Base-by-base conservation (phyloP, 2,329 filamentous ascomycete genomes). In the Fusarium torulosum region DNA sequence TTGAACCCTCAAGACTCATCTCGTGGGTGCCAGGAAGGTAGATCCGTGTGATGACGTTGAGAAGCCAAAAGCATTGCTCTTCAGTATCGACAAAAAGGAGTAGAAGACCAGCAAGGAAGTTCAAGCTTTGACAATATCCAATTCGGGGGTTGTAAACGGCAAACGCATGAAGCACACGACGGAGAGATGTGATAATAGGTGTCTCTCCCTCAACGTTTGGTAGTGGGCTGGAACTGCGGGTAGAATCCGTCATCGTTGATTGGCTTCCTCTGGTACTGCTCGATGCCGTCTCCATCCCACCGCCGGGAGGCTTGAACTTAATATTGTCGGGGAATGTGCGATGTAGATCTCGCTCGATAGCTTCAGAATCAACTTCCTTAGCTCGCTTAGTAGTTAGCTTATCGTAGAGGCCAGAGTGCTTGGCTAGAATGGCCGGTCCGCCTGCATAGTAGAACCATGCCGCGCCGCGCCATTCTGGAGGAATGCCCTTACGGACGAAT, bases 401-500 rank as follows among this genome's bases (percentile, higher is more conserved):
- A 52, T 89, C 86, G 76, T 97, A 98, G 17, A 95, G 81, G 2
- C 92, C 92, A 7, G 88, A 86, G 71, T 96, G 87, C 74, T 92
- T 90, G 51, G 88, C 86, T 61, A 97, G 78, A 68, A 93, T 91
- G 44, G 90, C 88, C 23, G 93, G 93, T 2, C 95, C 95, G 20
- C 93, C 93, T 13, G 94, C 93, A 76, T 97, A 98, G 81, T 92
- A 97, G 78, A 97, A 98, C 95, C 95, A 98, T 44, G 95, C 95
- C 7, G 92, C 91, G n/a, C 95, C 95, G 74, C 95, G 88, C 89
- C 94, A 97, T 69, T 97, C 93, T 0, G 94, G 93, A 4, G 95
- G 95, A 49, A 97, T 95, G 17, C 95, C 95, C 78, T 97, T 98
- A 51, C 94, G 89, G 47, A 97, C 88, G 75, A 96, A 97, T 19